A percentile compares a stretch with the other conserved stretches of the same genome.
phyloP scores from a whole-genome alignment of 371 early-diverging fungal species.

The Syncephalis fuscata region DNA sequence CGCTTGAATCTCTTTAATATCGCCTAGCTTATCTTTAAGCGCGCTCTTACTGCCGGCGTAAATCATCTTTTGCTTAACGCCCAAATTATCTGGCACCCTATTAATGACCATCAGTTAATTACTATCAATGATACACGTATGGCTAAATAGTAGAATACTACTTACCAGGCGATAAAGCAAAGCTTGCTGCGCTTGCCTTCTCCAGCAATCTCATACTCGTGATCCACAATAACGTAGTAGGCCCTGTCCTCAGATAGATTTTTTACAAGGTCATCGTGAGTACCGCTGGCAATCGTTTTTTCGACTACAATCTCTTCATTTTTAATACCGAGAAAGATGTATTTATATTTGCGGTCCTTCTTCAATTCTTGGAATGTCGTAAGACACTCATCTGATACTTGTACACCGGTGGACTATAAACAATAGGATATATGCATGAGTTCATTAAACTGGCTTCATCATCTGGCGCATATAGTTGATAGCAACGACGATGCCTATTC shows the following conservation, averaged over 20 bases:
- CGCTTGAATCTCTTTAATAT: no score
- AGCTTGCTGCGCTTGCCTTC: constrained; percentile 63
- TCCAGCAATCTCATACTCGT: constrained; percentile 44
- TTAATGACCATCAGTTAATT: no score
- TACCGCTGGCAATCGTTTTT: constrained; percentile 22
- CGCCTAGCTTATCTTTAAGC: no score
- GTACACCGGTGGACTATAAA: constrained; percentile 46
- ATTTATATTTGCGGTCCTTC: constrained; percentile 51
- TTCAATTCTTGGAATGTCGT: constrained; percentile 48
- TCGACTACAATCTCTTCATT: constrained; percentile 53
- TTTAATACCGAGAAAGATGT: constrained; percentile 60
- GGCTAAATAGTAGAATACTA: constrained; percentile 1
- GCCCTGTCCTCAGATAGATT: constrained; percentile 48
- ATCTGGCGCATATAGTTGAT: no score
- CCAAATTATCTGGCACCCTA: no score
- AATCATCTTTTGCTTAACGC: constrained; percentile 40
- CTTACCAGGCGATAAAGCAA: constrained; percentile 38
- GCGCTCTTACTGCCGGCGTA: constrained; percentile 19
- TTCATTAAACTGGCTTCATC: no score
- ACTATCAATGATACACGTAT: no score
- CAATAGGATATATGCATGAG: neutral
- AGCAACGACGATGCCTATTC: no score
- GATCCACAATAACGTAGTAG: constrained; percentile 75
- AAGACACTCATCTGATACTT: constrained; percentile 41
- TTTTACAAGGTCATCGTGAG: constrained; percentile 47